These are phyloP conservation scores for Leccinum obscurum DNA, from an alignment of 768 basidiomycete species.

Conservation along the genomic window DNA sequence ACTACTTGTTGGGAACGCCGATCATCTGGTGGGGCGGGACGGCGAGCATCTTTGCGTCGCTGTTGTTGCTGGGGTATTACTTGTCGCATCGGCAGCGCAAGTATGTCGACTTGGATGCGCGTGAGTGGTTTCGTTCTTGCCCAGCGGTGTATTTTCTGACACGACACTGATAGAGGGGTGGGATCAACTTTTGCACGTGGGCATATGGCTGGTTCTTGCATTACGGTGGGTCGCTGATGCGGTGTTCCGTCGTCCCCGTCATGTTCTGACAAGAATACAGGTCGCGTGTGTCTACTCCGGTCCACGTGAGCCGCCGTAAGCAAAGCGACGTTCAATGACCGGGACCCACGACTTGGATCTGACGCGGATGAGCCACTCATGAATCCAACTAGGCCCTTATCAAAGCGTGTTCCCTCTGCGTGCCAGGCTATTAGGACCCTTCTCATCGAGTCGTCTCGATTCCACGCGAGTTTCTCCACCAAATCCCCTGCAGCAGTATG, in stretches of 20 bases:
- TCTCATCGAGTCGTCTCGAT: not conserved
- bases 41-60: slow-evolving; percentile 57
- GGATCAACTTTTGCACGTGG: slow-evolving; percentile 93
- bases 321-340: no score
- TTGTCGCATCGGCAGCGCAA: slow-evolving; percentile 82
- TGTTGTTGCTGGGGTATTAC: slow-evolving; percentile 63
- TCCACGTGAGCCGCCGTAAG: no score
- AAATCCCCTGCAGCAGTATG: slow-evolving; percentile 7
- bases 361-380: not conserved
- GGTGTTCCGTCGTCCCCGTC: not conserved
- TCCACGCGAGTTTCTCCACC: not conserved
- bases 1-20: slow-evolving; percentile 90
- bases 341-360: not conserved
- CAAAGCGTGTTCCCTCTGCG: not conserved
- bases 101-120: slow-evolving; percentile 87
- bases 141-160: slow-evolving; percentile 1
- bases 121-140: slow-evolving; percentile 44
- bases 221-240: slow-evolving; percentile 56
- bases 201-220: slow-evolving; percentile 92
- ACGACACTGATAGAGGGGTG: slow-evolving; percentile 63
- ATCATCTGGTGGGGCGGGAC: slow-evolving; percentile 88
- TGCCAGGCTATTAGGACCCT: not conserved
- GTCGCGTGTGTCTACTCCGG: no score
- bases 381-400: not conserved
- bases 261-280: not conserved